Evolutionary conservation across 495 filamentous ascomycete genomes (phyloP).

Genomic region (Penicillium robsamsonii): DNA sequence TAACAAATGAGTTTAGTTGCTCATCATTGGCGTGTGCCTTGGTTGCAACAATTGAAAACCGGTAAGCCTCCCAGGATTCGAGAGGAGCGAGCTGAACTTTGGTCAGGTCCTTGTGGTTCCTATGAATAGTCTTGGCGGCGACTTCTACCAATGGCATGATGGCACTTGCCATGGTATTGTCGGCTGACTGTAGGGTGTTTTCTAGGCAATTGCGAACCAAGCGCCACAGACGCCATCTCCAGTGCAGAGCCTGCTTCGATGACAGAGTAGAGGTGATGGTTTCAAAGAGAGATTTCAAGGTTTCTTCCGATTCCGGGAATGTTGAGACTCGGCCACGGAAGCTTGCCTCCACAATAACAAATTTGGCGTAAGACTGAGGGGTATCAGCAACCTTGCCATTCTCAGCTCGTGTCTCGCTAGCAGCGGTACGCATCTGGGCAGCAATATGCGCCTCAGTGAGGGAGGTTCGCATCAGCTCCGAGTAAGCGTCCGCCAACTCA

Average conservation of each 20-base stretch:
- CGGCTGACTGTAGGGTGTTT: constrained; percentile 27
- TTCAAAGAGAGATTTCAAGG: constrained; percentile 27
- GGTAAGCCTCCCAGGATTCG: constrained; percentile 45
- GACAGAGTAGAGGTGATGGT: constrained; percentile 33
- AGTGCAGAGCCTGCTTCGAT: constrained; percentile 39
- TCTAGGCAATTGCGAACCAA: constrained; percentile 37
- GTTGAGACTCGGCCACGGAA: constrained; percentile 29
- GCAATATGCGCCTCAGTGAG: constrained; percentile 32
- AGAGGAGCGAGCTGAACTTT: constrained; percentile 27
- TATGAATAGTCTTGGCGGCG: constrained; percentile 34
- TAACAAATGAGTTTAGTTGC: constrained; percentile 25
- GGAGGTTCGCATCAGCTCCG: constrained; percentile 38
- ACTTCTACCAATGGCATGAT: constrained; percentile 23
- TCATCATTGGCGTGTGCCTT: constrained; percentile 23
- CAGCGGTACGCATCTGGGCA: constrained; percentile 35
- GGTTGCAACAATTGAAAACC: constrained; percentile 32
- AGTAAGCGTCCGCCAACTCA: constrained; percentile 47
- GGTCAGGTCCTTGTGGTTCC: constrained; percentile 31
- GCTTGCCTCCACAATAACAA: constrained; percentile 41
- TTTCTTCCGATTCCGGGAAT: constrained; percentile 26
- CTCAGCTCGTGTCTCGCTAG: constrained; percentile 26
- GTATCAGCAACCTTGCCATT: constrained; percentile 33
- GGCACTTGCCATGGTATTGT: constrained; percentile 17
- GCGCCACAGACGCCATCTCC: constrained; percentile 51
- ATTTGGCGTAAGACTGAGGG: constrained; percentile 36